Conservation (phyloP, 805 yeast species). For the Priceomyces melissophilus region DNA sequence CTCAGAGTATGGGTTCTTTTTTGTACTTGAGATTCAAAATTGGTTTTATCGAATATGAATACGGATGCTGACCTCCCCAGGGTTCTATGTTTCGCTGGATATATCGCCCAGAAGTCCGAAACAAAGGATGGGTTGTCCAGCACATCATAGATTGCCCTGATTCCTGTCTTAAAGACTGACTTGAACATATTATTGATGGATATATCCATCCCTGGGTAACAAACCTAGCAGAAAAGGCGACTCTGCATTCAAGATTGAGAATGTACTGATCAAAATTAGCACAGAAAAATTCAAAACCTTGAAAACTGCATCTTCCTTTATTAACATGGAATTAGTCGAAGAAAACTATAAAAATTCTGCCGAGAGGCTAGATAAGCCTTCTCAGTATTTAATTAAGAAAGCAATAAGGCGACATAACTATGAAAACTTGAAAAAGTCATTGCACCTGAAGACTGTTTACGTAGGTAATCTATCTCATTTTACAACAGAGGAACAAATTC, state of each 20-base stretch:
- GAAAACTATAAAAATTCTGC: conserved; percentile 60
- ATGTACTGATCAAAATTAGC: too few species aligned
- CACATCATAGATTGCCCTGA: conserved; percentile 62
- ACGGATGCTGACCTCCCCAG: conserved; percentile 69
- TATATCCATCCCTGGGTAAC: too few species aligned
- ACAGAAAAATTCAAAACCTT: too few species aligned
- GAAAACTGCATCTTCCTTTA: background rate
- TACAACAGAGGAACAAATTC: conserved; percentile 93
- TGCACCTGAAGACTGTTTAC: conserved; percentile 72
- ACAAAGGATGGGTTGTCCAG: conserved; percentile 69
- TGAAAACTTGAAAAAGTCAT: conserved; percentile 62
- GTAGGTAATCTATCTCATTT: conserved; percentile 88
- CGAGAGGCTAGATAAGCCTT: conserved; percentile 67
- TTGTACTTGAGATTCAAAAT: conserved; percentile 54
- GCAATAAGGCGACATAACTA: conserved; percentile 53
- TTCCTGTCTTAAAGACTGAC: conserved; percentile 55
- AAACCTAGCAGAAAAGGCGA: too few species aligned
- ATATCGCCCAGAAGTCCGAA: conserved; percentile 80
- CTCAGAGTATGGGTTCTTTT: conserved; percentile 29
- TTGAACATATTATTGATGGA: conserved; percentile 40
- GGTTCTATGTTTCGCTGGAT: conserved; percentile 73
- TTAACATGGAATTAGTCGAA: conserved; percentile 35
- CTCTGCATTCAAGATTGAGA: too few species aligned
- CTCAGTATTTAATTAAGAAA: conserved; percentile 61
- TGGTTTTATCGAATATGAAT: conserved; percentile 80